phyloP scores from a whole-genome alignment of 148 eudicot species.

The Amaranthus cruentus region DNA sequence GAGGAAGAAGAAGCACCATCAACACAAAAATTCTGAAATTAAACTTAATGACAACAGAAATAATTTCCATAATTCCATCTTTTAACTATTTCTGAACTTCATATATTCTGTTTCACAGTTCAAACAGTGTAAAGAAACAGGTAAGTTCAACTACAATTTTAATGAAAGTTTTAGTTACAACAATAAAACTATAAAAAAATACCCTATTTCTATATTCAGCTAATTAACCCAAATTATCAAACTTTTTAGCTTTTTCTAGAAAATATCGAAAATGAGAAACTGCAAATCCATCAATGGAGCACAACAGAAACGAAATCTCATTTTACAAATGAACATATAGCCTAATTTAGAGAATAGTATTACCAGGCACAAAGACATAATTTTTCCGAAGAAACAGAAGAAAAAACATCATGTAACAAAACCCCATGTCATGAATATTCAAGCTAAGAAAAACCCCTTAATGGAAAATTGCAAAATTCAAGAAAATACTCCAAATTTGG shows the following conservation, averaged over 20 bases:
- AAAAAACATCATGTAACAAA: slow-evolving; percentile 15
- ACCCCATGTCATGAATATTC: slow-evolving; percentile 2
- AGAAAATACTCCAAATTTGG: slow-evolving; percentile 11
- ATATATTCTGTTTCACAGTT: background rate
- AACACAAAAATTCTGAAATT: too few relatives aligned
- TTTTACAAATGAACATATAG: slow-evolving; percentile 9
- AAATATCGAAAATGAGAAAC: slow-evolving; percentile 5
- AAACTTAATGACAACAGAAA: too few relatives aligned
- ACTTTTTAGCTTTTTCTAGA: background rate
- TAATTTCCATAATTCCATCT: background rate
- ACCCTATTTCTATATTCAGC: background rate
- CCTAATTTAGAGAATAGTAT: background rate
- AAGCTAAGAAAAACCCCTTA: slow-evolving; percentile 4
- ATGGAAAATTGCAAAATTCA: slow-evolving; percentile 4
- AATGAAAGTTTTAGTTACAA: background rate
- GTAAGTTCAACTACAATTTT: background rate
- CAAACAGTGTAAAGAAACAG: slow-evolving; percentile 1
- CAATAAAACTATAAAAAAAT: background rate
- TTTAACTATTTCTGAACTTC: background rate
- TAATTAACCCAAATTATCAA: background rate
- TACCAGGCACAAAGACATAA: background rate
- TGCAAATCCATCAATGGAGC: slow-evolving; percentile 16
- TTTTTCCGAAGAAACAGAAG: background rate
- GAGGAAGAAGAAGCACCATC: too few relatives aligned
- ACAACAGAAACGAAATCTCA: background rate